Base-by-base conservation (phyloP, 371 early-diverging fungal genomes). In the Mucor piriformis region DNA sequence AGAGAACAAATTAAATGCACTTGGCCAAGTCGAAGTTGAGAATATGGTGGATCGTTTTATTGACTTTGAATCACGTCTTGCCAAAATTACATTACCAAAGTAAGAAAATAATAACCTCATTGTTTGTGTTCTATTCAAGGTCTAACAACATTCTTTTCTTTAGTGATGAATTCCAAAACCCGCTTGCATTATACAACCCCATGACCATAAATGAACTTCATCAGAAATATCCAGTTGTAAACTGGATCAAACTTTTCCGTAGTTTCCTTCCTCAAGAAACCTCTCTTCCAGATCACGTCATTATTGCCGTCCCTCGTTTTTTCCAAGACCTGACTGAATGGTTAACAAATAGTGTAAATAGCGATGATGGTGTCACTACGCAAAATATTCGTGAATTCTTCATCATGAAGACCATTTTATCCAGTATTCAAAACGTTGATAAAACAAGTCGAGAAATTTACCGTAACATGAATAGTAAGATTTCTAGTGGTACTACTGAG, bases 181-280 rank as follows among this genome's bases (percentile, higher is more conserved):
- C 85, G 6, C 58, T 70, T 32, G 67, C 63, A 29, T 69, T 66
- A 3, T 88, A 86, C 55, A 86, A 88, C 48, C 79, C 79, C 4
- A 61, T 64, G 46, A 44, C 73, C 1, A 21, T 86, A 2, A 53
- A 57, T 7, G 58, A 78, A 20, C 67, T 88, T 5, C 53, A 73
- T 15, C 32, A 67, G 32, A 54, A 52, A 5, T 73, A 69, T n/a
- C 66, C 67, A 1, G 16, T 67, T 7, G 27, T 70, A 0, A 62
- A 73, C 2, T 77, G 77, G 77, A 25, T 43, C 11, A 23, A 21
- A 8, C 35, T 59, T 18, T 21, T 61, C 15, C 35, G 54, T 3
- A 21, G 40, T 8, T 62, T 67, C 49, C 34, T 32, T 4, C 51
- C 63, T 7, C n/a, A 43, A 2, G 53, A 50, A 1, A 25, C 29